These are phyloP conservation scores for Purpureocillium takamizusanense DNA, from an alignment of 2,329 filamentous ascomycete species.

Conservation along the genomic window DNA sequence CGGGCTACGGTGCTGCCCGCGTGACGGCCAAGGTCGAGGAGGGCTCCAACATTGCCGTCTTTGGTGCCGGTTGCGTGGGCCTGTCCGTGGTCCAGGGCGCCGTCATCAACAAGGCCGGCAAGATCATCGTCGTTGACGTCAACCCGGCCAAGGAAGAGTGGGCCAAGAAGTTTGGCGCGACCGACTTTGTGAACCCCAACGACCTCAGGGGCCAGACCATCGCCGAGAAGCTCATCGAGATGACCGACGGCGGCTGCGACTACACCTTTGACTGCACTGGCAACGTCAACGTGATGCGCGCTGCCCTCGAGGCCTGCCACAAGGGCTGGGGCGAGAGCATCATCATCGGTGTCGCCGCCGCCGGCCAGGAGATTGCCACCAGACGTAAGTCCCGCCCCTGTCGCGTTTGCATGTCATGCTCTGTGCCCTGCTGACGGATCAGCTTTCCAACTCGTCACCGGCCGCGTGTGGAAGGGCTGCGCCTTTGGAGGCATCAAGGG, in stretches of 20 bases:
- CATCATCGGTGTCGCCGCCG: constrained; percentile 93
- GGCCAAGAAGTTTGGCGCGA: constrained; percentile 90
- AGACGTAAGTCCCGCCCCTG: constrained; percentile 58
- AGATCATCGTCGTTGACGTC: constrained; percentile 66
- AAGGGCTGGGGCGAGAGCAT: constrained; percentile 99
- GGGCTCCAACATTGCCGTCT: constrained; percentile 82
- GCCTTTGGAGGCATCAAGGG: constrained; percentile 98
- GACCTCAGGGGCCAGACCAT: constrained; percentile 72
- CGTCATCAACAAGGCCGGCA: constrained; percentile 69
- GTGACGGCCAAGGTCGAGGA: constrained; percentile 90
- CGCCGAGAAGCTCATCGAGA: constrained; percentile 87
- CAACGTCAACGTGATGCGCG: constrained; percentile 91
- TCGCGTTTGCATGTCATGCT: background rate
- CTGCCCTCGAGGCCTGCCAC: constrained; percentile 93
- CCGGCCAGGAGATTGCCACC: constrained; percentile 90
- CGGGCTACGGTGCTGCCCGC: constrained; percentile 89
- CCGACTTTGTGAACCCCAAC: constrained; percentile 90
- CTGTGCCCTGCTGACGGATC: constrained; percentile 14
- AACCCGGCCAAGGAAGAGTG: constrained; percentile 89
- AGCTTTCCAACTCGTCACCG: constrained; percentile 98
- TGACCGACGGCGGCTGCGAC: constrained; percentile 96
- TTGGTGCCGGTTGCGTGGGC: constrained; percentile 93
- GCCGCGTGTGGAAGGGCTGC: constrained; percentile 95
- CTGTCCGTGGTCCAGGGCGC: constrained; percentile 92
- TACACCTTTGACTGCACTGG: constrained; percentile 99